A percentile compares a stretch with the other conserved stretches of the same genome.
phyloP scores from a whole-genome alignment of 2,329 filamentous ascomycete genomes.

The Thyridium curvatum region DNA sequence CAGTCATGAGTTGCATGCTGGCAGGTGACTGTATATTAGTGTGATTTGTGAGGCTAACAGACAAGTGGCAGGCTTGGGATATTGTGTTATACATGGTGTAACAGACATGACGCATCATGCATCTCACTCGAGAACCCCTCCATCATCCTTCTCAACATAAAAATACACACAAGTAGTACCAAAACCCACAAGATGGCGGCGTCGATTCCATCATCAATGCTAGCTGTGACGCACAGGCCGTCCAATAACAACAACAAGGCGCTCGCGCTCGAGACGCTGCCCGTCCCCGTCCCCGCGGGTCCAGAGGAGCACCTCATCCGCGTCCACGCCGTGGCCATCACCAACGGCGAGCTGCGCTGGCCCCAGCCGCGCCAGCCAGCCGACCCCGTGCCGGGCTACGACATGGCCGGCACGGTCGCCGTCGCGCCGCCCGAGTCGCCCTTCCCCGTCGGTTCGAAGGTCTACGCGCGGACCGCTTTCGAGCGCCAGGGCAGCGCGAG shows the following conservation, averaged over 20 bases:
- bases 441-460: slow-evolving; percentile 17
- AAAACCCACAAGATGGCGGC: not conserved
- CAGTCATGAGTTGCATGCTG: no score
- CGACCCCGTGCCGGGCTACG: slow-evolving; percentile 17
- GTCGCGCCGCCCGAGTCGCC: slow-evolving; percentile 14
- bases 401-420: slow-evolving; percentile 20
- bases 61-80: no score
- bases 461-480: slow-evolving; percentile 19
- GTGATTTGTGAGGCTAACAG: no score
- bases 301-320: slow-evolving; percentile 18
- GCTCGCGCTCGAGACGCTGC: slow-evolving; percentile 5
- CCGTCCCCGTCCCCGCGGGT: slow-evolving; percentile 5
- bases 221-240: slow-evolving; percentile 6
- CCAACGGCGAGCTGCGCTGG: slow-evolving; percentile 20
- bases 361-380: slow-evolving; percentile 2
- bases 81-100: no score
- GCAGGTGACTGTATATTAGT: no score
- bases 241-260: not conserved
- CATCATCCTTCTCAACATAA: no score
- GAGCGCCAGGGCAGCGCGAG: slow-evolving; percentile 13
- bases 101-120: no score
- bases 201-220: not conserved
- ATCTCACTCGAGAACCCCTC: no score
- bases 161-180: no score
- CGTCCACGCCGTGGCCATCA: slow-evolving; percentile 21